Base-by-base conservation (phyloP, 2,329 filamentous ascomycete species). In the Botrytis fabae region DNA sequence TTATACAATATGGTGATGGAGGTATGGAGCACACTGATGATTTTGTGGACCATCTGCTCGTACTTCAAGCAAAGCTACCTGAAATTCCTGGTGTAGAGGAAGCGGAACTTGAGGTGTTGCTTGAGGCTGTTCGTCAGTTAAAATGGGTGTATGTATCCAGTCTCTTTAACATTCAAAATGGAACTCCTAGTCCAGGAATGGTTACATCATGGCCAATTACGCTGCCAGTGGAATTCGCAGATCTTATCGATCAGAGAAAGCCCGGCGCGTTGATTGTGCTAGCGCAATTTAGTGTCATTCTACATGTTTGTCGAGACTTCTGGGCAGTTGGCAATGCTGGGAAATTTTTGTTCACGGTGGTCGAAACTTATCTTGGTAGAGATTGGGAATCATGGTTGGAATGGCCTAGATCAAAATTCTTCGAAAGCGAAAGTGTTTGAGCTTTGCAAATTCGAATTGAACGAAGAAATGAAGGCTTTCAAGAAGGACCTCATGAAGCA, bases 201-300 rank as follows among this genome's bases (percentile, higher is more conserved):
- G 75, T 82, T 6, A 82, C 79, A 54, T 74, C 80, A 2, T 85
- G 83, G 82, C 79, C 82, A 3, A 80, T 84, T 35, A 76, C 80
- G 4, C 73, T 82, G 22, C 76, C 80, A 9, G 74, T 77, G 2
- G 78, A 80, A 22, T 83, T 79, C 71, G 79, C 80, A 25, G 74
- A 73, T 4, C 65, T 83, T 61, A 75, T 84, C n/a, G 75, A 77
- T 14, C 59, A 76, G 51, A 77, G 77, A 40, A 77, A 77, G 28
- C 79, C 81, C 0, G 82, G 83, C 42, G 81, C 82, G 1, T 76
- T 84, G 68, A 72, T 82, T 2, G 73, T 84, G 18, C 70, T 84
- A 42, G 81, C 81, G 5, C 77, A 82, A 73, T 84, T 82, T 74
- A 79, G 81, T 1, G 75, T 82, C 10, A 69, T 83, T 57, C 66